Percentiles rank a stretch among this genome's conserved stretches.
These are phyloP conservation scores for Fusarium guadeloupense DNA, from an alignment of 2,329 filamentous ascomycete genomes.

Conservation along the genomic window DNA sequence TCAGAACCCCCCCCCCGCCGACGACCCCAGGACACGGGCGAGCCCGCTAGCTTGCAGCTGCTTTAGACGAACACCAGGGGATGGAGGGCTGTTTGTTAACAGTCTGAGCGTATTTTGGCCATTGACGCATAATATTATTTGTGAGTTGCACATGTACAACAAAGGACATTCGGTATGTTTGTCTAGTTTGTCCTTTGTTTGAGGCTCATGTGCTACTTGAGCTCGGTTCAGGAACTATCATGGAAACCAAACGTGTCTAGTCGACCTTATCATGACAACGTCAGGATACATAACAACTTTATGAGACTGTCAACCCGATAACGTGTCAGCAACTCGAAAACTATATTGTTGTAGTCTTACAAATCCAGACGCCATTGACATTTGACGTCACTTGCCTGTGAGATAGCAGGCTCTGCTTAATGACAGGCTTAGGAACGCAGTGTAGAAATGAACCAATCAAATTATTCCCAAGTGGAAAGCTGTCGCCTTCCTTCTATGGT, in stretches of 20 bases:
- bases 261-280: neutral
- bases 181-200: neutral
- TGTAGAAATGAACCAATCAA: conserved; percentile 34
- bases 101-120: no score
- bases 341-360: no score
- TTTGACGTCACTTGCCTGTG: no score
- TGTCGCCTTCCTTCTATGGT: conserved; percentile 32
- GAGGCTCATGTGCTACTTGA: neutral
- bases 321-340: neutral
- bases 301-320: neutral
- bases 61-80: neutral
- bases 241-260: no score
- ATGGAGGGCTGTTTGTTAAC: no score
- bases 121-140: no score
- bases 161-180: no score
- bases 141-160: no score
- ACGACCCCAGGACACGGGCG: conserved; percentile 6
- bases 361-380: no score
- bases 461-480: conserved; percentile 25
- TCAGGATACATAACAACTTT: neutral
- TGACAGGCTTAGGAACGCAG: no score
- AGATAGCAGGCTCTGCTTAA: no score
- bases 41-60: conserved; percentile 18
- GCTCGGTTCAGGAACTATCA: no score
- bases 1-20: conserved; percentile 9